These are phyloP conservation scores for Sugiyamaella qingdaonensis DNA, from an alignment of 805 yeast species.

Conservation along the genomic window DNA sequence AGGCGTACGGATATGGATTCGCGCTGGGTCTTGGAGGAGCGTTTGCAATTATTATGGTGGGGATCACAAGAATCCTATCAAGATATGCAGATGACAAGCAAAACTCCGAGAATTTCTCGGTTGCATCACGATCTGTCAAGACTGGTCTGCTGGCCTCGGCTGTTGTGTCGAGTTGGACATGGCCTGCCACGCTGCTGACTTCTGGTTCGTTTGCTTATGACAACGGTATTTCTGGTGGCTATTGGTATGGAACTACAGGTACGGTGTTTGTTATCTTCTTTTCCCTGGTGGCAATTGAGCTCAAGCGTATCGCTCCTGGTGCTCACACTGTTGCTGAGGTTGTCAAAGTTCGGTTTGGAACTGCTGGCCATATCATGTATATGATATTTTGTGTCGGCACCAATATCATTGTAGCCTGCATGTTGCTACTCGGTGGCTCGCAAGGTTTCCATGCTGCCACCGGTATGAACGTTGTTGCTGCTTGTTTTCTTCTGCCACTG, in stretches of 20 bases:
- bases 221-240: constrained; percentile 75
- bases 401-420: constrained; percentile 83
- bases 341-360: constrained; percentile 74
- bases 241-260: constrained; percentile 86
- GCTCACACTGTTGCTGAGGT: constrained; percentile 91
- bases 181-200: constrained; percentile 73
- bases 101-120: constrained; percentile 88
- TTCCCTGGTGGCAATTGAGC: constrained; percentile 80
- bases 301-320: constrained; percentile 82
- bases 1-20: constrained; percentile 83
- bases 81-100: constrained; percentile 80
- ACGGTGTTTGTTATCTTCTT: constrained; percentile 80
- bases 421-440: constrained; percentile 87
- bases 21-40: constrained; percentile 78
- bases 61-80: constrained; percentile 61
- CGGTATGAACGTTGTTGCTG: constrained; percentile 78
- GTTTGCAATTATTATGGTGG: constrained; percentile 66
- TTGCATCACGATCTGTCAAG: constrained; percentile 85
- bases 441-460: constrained; percentile 76
- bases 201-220: constrained; percentile 74
- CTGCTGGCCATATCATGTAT: constrained; percentile 53
- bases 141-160: constrained; percentile 84
- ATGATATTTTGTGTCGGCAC: constrained; percentile 81
- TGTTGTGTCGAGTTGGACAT: constrained; percentile 90
- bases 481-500: constrained; percentile 76